phyloP scores from a whole-genome alignment of 2,329 filamentous ascomycete genomes.

The Chalara sp. region DNA sequence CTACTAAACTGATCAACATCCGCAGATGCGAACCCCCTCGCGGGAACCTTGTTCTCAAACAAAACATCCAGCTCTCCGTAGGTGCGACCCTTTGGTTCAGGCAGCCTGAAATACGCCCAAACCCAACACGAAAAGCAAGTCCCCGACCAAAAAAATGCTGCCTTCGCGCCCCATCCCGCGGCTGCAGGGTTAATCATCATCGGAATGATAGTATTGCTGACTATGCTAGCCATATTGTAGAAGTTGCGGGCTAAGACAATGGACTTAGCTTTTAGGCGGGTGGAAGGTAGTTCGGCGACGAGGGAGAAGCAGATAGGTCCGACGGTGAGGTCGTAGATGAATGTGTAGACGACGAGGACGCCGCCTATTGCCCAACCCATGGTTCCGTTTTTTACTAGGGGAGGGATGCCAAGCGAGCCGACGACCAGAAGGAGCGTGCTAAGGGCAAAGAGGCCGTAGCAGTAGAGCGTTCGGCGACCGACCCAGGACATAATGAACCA shows the following conservation, averaged over 20 bases:
- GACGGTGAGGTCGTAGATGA: conserved; percentile 65
- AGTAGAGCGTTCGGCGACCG: conserved; percentile 53
- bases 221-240: conserved; percentile 45
- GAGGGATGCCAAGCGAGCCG: conserved; percentile 36
- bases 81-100: conserved; percentile 69
- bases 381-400: conserved; percentile 18
- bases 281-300: conserved; percentile 73
- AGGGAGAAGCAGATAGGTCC: conserved; percentile 85
- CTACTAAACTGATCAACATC: neutral
- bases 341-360: conserved; percentile 41
- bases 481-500: conserved; percentile 40
- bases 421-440: conserved; percentile 72
- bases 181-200: conserved; percentile 60
- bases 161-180: conserved; percentile 80
- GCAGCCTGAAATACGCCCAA: conserved; percentile 72
- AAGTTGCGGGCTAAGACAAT: conserved; percentile 75
- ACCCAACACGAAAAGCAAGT: conserved; percentile 73
- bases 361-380: conserved; percentile 35
- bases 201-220: conserved; percentile 52
- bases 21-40: conserved; percentile 20
- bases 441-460: conserved; percentile 68
- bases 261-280: conserved; percentile 83
- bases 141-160: conserved; percentile 82
- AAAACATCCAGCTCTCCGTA: conserved; percentile 80
- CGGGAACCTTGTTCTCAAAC: conserved; percentile 59